Base-by-base conservation (phyloP, 306 rosid species). In the Leucaena leucocephala region DNA sequence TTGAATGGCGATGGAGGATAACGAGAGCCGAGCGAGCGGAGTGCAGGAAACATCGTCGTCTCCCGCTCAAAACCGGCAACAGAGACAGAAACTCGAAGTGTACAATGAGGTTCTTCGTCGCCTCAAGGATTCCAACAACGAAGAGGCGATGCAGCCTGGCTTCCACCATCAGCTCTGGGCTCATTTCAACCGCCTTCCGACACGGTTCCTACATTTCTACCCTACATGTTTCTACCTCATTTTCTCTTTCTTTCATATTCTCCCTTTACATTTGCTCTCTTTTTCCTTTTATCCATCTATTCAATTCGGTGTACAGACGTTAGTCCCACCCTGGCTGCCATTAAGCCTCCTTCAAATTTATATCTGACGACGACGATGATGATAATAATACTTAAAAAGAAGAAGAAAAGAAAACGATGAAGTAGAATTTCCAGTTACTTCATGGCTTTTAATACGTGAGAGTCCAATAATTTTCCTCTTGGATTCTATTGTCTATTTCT, bases 41-140 rank as follows among this genome's bases (percentile, higher is more conserved):
- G 84, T 80, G 34, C 83, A 79, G 76, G 83, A 69, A 62, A 27
- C 84, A 61, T 79, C 82, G 45, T 78, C 85, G 68, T 78, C 88
- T 38, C 81, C 88, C 82, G 80, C 86, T 4, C 92, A 81, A 71
- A 82, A 38, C 12, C 94, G 93, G 2, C 94, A 88, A 7, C 98
- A 89, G 57, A 75, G 96, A 2, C 94, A 79, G 73, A 96, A 88
- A 83, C 71, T 88, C 7, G 86, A 90, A 88, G 98, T 96, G 3
- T 93, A 90, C 86, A 90, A 90, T 90, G 99, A 96, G 82, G 97
- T 96, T 79, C 92, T 96, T 36, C 94, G 96, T 48, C 99, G 98
- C 38, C 86, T 96, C 49, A 91, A 83, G 79, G 90, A 91, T 78
- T 96, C 94, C 44, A 63, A 84, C 65, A 75, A 82, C 87, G 74